Percentiles rank a stretch among this genome's conserved stretches.
Evolutionary conservation across 768 basidiomycete species (phyloP).

Genomic region (Pleurotus platypus): DNA sequence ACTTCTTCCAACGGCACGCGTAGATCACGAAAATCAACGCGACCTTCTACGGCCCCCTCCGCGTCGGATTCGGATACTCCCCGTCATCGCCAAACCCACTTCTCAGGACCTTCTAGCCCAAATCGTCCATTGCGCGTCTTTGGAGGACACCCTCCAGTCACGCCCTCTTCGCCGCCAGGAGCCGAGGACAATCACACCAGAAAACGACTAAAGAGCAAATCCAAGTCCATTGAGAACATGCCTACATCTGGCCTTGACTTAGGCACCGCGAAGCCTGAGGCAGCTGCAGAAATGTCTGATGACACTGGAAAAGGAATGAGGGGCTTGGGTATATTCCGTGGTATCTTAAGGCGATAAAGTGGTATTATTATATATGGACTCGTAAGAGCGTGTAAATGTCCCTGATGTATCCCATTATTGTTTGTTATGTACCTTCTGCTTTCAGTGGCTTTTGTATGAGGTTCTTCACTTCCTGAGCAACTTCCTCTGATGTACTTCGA

Average conservation of each 20-base stretch:
- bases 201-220: slow-evolving; percentile 38
- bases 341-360: slow-evolving; percentile 24
- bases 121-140: slow-evolving; percentile 10
- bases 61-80: slow-evolving; percentile 21
- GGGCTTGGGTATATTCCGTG: slow-evolving; percentile 31
- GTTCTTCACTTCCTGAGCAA: slow-evolving; percentile 69
- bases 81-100: slow-evolving; percentile 12
- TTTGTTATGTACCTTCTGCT: slow-evolving; percentile 13
- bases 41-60: slow-evolving; percentile 50
- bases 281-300: slow-evolving; percentile 27
- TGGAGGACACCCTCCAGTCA: slow-evolving; percentile 15
- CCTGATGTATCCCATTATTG: slow-evolving; percentile 1
- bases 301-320: slow-evolving; percentile 37
- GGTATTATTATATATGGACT: slow-evolving; percentile 7
- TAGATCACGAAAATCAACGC: slow-evolving; percentile 22
- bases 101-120: slow-evolving; percentile 2
- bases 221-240: slow-evolving; percentile 54
- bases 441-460: slow-evolving; percentile 44
- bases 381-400: background rate
- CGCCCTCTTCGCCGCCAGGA: slow-evolving; percentile 14
- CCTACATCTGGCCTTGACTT: slow-evolving; percentile 24
- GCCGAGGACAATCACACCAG: slow-evolving; percentile 11
- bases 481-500: slow-evolving; percentile 91
- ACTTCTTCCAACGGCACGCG: slow-evolving; percentile 10
- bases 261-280: background rate